Base-by-base conservation (phyloP, 2,329 filamentous ascomycete species). In the Cyanodermella asteris region DNA sequence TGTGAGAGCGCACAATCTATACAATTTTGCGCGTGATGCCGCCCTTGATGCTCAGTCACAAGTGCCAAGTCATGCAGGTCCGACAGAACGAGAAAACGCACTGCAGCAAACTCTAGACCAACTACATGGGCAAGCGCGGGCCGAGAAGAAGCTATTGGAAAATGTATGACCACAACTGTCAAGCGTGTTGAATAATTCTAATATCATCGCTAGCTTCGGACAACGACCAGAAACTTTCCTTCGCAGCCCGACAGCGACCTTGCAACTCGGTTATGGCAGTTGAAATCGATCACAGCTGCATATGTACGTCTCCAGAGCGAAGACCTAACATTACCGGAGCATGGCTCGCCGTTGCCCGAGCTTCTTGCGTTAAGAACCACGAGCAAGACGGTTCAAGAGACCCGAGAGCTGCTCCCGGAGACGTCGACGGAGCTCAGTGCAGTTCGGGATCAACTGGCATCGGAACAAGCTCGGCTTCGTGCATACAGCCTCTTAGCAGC, bases 351-450 rank as follows among this genome's bases (percentile, higher is more conserved):
- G 5, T 47, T 87, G 5, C 74, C 76, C 4, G 65, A 70, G 5
- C 53, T 90, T 4, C 43, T 87, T 20, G 75, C 77, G 5, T 48
- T 80, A 27, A 67, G 72, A 25, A 67, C 63, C 37, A 69, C 72
- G 3, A 60, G 71, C 29, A 56, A 61, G 28, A 68, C 67, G 10
- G 61, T 75, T 24, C 46, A 57, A 30, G 69, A 77, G 35, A 72
- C 69, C 11, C 67, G 64, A 34, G 49, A 53, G 12, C 68, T 68
- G 26, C 55, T 77, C 8, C 41, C 44, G 18, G 43, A 42, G 33
- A 50, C 50, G 2, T 44, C 51, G 22, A 36, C 47, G 16, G 50
- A 50, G 21, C 35, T 62, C 12, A 40, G 40, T 9, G 27, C 33
- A 12, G 45, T 47, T 16, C 47, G 51, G 16, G 35, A 46, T 15